Conservation (phyloP, 2,329 filamentous ascomycete genomes). For the Diaporthe eres region DNA sequence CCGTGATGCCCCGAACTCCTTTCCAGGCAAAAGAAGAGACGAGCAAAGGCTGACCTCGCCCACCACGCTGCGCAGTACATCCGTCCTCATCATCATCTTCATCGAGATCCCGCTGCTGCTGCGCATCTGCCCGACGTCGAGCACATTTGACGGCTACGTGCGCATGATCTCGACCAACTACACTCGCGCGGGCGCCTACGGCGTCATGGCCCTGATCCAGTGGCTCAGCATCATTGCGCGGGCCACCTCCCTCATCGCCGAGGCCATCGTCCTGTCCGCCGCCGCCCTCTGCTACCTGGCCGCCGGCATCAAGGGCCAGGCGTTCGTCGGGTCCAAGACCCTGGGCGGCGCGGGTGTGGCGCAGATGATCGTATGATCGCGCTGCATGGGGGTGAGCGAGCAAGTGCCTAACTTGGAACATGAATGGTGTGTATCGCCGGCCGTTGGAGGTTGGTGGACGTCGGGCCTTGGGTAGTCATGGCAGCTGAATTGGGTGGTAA, state of each 20-base stretch:
- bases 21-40: neutral
- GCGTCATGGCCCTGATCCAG: slow-evolving; percentile 83
- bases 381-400: neutral
- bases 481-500: neutral
- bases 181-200: slow-evolving; percentile 92
- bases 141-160: slow-evolving; percentile 89
- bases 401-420: neutral
- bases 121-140: slow-evolving; percentile 96
- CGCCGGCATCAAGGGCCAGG: slow-evolving; percentile 85
- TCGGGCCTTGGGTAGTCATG: neutral
- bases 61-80: slow-evolving; percentile 65
- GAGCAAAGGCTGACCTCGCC: slow-evolving; percentile 16
- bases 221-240: slow-evolving; percentile 81
- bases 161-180: slow-evolving; percentile 96
- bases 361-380: slow-evolving; percentile 91
- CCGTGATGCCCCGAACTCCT: neutral
- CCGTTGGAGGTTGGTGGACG: neutral
- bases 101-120: slow-evolving; percentile 94
- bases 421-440: too few species aligned
- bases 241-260: slow-evolving; percentile 84
- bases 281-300: slow-evolving; percentile 85
- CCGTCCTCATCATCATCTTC: slow-evolving; percentile 82
- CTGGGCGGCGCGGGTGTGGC: slow-evolving; percentile 93
- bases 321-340: slow-evolving; percentile 94
- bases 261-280: slow-evolving; percentile 83